Base-by-base conservation (phyloP, 192 early-diverging fungal species). In the Endogone sp. region DNA sequence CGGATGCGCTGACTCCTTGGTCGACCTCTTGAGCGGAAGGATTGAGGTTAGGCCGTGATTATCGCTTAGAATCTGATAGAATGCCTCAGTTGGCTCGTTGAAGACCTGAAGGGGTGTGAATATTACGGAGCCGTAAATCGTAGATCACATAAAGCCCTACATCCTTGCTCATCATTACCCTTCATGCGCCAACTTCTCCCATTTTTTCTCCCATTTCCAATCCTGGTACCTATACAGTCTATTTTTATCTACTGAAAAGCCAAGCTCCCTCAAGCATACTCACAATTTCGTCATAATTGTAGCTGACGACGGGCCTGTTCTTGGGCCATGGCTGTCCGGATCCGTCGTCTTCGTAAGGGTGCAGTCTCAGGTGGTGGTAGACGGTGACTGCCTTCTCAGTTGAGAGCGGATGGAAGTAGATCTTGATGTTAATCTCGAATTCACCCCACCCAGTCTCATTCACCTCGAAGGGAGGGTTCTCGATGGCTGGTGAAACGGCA, bases 391-490 rank as follows among this genome's bases (percentile, higher is more conserved):
- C 83, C 74, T 91, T 90, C 63, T 95, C 93, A 63, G 92, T 92
- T 32, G 89, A 80, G 13, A 79, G 72, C 29, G 91, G 88, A 21
- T 87, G 83, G 72, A 98, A 94, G 68, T 89, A 89, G 30, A 99
- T 87, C 73, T 94, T 95, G 66, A 98, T 98, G 26, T 89, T 82
- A 62, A 99, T 94, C 64, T 98, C 95, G 78, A 99, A 99, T 80
- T 99, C 95, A 70, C 98, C 98, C 98, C 98, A 99, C 30, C 98
- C 98, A 16, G 98, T 95, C 75, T 99, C 98, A 29, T 86, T 82
- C 27, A 98, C 89, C 76, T 96, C 94, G 69, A 92, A 98, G 6
- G 96, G 96, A 49, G 89, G 90, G 30, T 90, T 79, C 65, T 94
- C 93, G 22, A 93, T 74, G 25, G 83, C 88, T 92, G 61, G 10